Evolutionary conservation across 73 alveolate genomes (phyloP), one percentile per base, ranked within the genome.

Genomic region (Paramecium sonneborni): DNA sequence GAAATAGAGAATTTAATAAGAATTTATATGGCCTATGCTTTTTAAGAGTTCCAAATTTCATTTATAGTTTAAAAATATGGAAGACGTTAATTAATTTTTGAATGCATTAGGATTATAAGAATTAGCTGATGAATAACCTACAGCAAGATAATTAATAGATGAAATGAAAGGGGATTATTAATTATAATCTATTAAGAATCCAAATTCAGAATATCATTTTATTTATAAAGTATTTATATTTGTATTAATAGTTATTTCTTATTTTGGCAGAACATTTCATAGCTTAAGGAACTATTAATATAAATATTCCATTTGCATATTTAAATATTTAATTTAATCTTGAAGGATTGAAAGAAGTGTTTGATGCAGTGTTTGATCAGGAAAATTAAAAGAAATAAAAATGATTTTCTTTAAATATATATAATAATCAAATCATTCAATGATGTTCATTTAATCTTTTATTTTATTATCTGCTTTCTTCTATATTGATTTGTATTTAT

Each of bases 271-370:
- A 74, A 21, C 20, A 74, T 35, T 37, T 37, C 11, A 34, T 21
- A 14, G 87, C 68, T 37, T 11, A 28, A 28, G 87, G 87, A 34
- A 28, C 34, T 15, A n/a, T 74, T 0, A 37, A 37, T 74, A 39
- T 28, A 23, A 74, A 21, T 37, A 34, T 74, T 39, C 87, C 87
- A 1, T 34, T 28, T 74, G 58, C 87, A 1, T 39, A 37, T 37
- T 21, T 37, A 39, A 74, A 37, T 34, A 14, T 74, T 28, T 20
- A 37, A 12, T 74, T 74, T 39, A 74, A 74, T 37, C n/a, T 74
- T 3, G 87, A 37, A 37, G 87, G 87, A 12, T 74, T 74, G 10
- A 74, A 74, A 37, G 87, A 74, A 21, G 67, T 74, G 5, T 74
- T 74, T 74, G 87, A 74, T 74, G 58, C 58, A 37, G 44, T 74